These are phyloP conservation scores for Bipolaris victoriae DNA, from an alignment of 2,329 filamentous ascomycete species.

Conservation along the genomic window DNA sequence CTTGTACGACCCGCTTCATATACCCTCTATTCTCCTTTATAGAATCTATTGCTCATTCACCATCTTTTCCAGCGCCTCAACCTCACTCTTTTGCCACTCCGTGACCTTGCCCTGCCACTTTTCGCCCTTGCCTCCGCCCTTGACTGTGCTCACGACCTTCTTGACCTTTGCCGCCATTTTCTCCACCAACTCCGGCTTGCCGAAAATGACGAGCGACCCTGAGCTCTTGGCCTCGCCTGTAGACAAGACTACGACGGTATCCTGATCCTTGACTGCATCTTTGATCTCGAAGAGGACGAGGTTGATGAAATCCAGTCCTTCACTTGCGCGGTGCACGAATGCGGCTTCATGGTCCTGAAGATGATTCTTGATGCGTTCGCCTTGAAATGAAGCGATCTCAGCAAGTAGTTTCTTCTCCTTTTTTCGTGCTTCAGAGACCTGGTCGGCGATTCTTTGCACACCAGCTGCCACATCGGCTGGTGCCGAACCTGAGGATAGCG, in stretches of 20 bases:
- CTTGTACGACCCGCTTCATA: not conserved
- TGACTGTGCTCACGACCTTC: slow-evolving; percentile 32
- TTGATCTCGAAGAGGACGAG: slow-evolving; percentile 36
- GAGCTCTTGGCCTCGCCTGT: slow-evolving; percentile 37
- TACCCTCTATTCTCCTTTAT: not conserved
- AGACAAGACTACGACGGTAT: slow-evolving; percentile 32
- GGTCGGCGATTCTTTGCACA: slow-evolving; percentile 34
- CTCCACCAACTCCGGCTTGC: slow-evolving; percentile 35
- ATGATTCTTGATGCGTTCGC: slow-evolving; percentile 28
- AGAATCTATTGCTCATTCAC: slow-evolving; percentile 20
- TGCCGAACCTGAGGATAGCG: slow-evolving; percentile 30
- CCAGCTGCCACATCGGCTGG: slow-evolving; percentile 33
- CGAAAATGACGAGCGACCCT: slow-evolving; percentile 38
- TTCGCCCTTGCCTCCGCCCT: slow-evolving; percentile 42
- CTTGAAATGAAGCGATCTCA: slow-evolving; percentile 39
- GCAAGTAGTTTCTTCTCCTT: slow-evolving; percentile 38
- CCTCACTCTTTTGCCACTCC: slow-evolving; percentile 42
- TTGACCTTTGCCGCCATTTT: slow-evolving; percentile 33
- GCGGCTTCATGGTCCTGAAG: slow-evolving; percentile 22
- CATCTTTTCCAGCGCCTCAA: slow-evolving; percentile 33
- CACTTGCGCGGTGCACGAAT: slow-evolving; percentile 35
- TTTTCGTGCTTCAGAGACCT: slow-evolving; percentile 31
- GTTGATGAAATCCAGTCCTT: slow-evolving; percentile 42
- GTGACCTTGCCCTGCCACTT: slow-evolving; percentile 46
- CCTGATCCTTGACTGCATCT: slow-evolving; percentile 30